Base-by-base conservation (phyloP, 306 rosid species). In the Malus sieversii region DNA sequence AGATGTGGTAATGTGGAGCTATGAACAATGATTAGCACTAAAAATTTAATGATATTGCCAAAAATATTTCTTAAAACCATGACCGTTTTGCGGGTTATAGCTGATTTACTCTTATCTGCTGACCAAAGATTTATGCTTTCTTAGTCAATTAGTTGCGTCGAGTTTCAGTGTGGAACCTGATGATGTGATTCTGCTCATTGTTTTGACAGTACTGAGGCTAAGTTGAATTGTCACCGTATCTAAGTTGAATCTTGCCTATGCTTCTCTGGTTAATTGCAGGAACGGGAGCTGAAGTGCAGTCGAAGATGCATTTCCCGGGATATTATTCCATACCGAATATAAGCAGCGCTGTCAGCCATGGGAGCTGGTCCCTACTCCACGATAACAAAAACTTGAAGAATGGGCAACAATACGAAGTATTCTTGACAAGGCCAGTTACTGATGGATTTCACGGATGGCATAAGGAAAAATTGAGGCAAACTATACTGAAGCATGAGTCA, bases 271-370 rank as follows among this genome's bases (percentile, higher is more conserved):
- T 71, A 67, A 65, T 20, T 83, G 80, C 82, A 84, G 82, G 79
- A 77, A 80, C 80, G 87, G 87, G 82, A 80, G 80, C 87, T 72
- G 67, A 84, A 77, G 75, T 80, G 35, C 75, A 77, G 72, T 69
- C 75, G 8, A 77, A 77, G 75, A 80, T 77, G 82, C 70, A 77
- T 70, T 62, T 80, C 22, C 80, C 79, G 20, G 80, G 82, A 77
- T 80, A 69, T 59, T 74, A 77, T 46, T 62, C 84, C 58, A 2
- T 60, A 62, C 73, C 32, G 42, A 82, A 70, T 66, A 25, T 83
- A 53, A 69, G 44, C 30, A 72, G 55, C 35, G 68, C 60, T 22
- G 58, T 62, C 33, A 52, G 66, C 66, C 72, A 68, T 69, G 79
- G 77, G 29, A 67, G 75, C 61, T 80, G 82, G 80, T 52, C 80